A percentile compares a stretch with the other conserved stretches of the same genome.
Evolutionary conservation across 768 basidiomycete species (phyloP).

Genomic region (Mycena maculata): DNA sequence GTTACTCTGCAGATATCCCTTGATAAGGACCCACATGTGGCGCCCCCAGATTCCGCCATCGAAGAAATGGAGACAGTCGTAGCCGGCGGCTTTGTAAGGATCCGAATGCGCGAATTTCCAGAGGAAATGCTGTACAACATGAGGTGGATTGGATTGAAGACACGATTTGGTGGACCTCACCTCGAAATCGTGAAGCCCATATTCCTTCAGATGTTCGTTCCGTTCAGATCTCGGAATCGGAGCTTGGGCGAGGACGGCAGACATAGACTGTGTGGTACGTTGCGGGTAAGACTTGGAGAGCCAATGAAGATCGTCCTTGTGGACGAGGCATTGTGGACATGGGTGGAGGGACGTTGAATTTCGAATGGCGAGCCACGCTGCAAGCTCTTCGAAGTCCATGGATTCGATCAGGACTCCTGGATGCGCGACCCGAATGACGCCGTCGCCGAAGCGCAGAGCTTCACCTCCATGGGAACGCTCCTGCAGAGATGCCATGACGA

Average conservation of each 20-base stretch:
- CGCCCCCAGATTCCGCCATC: conserved; percentile 18
- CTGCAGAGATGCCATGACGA: conserved; percentile 14
- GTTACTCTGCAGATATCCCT: conserved; percentile 4
- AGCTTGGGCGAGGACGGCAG: not conserved
- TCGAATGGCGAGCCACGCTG: conserved; percentile 21
- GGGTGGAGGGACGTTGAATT: conserved; percentile 19
- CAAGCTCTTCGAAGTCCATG: conserved; percentile 30
- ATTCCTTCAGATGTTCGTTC: conserved; percentile 12
- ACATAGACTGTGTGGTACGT: conserved; percentile 23
- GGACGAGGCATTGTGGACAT: conserved; percentile 27
- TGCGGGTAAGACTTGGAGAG: not conserved
- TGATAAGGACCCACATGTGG: conserved; percentile 20
- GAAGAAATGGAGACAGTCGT: conserved; percentile 25
- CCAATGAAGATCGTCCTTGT: conserved; percentile 17
- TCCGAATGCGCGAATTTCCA: conserved; percentile 18
- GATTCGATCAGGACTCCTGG: conserved; percentile 30
- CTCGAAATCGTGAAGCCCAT: conserved; percentile 27
- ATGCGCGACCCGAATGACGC: conserved; percentile 16
- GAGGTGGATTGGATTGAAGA: not conserved
- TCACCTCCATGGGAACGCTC: conserved; percentile 25
- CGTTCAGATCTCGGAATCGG: not conserved
- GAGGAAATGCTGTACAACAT: conserved; percentile 15
- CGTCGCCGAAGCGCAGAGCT: conserved; percentile 23
- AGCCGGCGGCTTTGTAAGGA: conserved; percentile 17
- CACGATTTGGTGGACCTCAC: not conserved